Percentiles rank a stretch among this genome's conserved stretches.
Conservation (phyloP, 1,284 basidiomycete genomes). For the Chalciporus sp. region DNA sequence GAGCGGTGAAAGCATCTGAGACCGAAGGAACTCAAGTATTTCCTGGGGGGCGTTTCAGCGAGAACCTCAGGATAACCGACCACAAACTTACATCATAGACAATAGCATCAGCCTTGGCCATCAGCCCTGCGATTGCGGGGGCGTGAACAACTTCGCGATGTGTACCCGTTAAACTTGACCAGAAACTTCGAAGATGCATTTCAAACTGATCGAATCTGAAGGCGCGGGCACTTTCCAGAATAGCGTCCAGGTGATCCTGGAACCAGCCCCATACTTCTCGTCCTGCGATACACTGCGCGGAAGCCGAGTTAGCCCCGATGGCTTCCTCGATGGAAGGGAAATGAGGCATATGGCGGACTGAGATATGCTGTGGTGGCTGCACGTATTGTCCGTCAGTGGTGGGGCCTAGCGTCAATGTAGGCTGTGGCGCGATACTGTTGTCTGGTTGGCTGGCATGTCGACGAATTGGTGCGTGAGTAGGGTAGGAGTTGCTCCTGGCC, state of each 20-base stretch:
- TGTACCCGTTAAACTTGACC: constrained; percentile 70
- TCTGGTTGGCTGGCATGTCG: constrained; percentile 62
- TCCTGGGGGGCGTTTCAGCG: constrained; percentile 51
- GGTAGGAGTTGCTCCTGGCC: constrained; percentile 58
- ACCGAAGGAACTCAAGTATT: constrained; percentile 81
- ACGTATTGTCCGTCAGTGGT: constrained; percentile 46
- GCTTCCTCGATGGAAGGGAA: constrained; percentile 87
- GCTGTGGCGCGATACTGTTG: constrained; percentile 48
- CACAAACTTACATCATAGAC: constrained; percentile 74
- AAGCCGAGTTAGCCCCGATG: constrained; percentile 69
- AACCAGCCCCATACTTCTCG: constrained; percentile 88
- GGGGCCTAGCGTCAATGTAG: constrained; percentile 54
- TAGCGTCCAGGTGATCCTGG: constrained; percentile 78
- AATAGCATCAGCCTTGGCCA: constrained; percentile 87
- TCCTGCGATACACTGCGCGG: constrained; percentile 73
- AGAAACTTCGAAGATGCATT: constrained; percentile 80
- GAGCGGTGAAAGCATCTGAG: constrained; percentile 81
- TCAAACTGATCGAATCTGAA: constrained; percentile 88
- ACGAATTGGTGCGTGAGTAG: constrained; percentile 72
- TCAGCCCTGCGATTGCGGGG: constrained; percentile 81
- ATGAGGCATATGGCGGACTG: constrained; percentile 74
- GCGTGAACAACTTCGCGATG: constrained; percentile 86
- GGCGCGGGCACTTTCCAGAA: constrained; percentile 73
- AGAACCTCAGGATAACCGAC: constrained; percentile 5
- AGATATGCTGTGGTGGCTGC: constrained; percentile 50